These are phyloP conservation scores for Gastrolobium bilobum DNA, from an alignment of 306 rosid genomes.

Conservation along the genomic window DNA sequence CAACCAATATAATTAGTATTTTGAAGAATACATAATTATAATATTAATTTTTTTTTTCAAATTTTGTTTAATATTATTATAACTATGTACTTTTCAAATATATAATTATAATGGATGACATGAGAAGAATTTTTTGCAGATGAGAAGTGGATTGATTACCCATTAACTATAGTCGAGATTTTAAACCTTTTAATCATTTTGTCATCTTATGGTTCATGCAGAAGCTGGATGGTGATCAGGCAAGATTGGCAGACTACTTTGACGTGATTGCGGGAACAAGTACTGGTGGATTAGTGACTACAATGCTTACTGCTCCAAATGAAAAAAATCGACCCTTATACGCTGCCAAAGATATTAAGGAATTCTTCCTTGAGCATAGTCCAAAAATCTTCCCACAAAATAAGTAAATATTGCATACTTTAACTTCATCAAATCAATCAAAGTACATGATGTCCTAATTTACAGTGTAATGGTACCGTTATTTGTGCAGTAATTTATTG, in stretches of 20 bases:
- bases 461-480: constrained; percentile 9
- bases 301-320: constrained; percentile 72
- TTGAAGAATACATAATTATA: no score
- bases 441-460: no score
- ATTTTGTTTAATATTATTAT: no score
- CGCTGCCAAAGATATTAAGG: constrained; percentile 71
- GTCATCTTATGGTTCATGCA: constrained; percentile 32
- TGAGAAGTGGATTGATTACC: no score
- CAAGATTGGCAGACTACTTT: constrained; percentile 70
- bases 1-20: no score
- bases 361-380: constrained; percentile 62
- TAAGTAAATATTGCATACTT: constrained; percentile 48
- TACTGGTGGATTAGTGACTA: constrained; percentile 74
- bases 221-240: constrained; percentile 74
- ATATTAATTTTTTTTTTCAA: no score
- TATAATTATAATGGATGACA: no score
- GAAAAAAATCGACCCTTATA: constrained; percentile 69
- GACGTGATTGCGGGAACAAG: constrained; percentile 80
- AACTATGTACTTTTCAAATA: no score
- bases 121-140: no score
- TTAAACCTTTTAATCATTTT: no score
- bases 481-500: constrained; percentile 23
- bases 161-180: no score
- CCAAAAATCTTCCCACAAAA: constrained; percentile 73
- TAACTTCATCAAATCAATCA: no score